phyloP scores from a whole-genome alignment of 305 asterid genomes.

The Fraxinus paxiana region DNA sequence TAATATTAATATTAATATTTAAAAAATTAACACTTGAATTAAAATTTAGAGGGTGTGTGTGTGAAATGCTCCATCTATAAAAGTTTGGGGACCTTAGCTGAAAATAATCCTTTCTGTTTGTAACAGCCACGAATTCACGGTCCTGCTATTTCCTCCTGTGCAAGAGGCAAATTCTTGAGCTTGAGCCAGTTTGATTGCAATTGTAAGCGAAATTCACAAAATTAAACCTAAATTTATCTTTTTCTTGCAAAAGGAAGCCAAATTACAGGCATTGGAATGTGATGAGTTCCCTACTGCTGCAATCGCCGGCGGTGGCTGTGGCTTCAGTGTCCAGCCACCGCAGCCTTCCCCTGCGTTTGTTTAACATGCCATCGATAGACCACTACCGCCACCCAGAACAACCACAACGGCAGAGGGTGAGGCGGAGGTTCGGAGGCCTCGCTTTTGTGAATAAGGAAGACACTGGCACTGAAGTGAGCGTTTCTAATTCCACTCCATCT shows the following conservation, averaged over 20 bases:
- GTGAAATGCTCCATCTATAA: neutral
- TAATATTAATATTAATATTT: too few relatives aligned
- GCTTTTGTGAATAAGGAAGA: constrained; percentile 44
- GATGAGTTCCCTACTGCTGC: constrained; percentile 12
- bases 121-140: neutral
- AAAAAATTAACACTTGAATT: neutral
- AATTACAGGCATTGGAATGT: neutral
- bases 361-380: constrained; percentile 1
- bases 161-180: neutral
- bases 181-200: neutral
- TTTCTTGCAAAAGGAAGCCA: neutral
- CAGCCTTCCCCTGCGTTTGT: constrained; percentile 4
- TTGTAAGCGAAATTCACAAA: neutral
- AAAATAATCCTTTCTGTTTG: neutral
- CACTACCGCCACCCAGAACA: neutral
- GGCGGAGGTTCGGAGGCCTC: constrained; percentile 25
- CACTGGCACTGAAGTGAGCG: constrained; percentile 24
- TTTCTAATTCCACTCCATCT: constrained; percentile 24
- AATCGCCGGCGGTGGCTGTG: constrained; percentile 27
- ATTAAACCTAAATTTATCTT: neutral
- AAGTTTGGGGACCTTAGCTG: neutral
- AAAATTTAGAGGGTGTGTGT: neutral
- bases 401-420: constrained; percentile 8
- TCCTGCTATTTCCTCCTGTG: neutral
- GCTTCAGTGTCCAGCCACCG: constrained; percentile 22